Conservation (phyloP, 78 protist genomes). For the Creolimax fragrantissima region DNA sequence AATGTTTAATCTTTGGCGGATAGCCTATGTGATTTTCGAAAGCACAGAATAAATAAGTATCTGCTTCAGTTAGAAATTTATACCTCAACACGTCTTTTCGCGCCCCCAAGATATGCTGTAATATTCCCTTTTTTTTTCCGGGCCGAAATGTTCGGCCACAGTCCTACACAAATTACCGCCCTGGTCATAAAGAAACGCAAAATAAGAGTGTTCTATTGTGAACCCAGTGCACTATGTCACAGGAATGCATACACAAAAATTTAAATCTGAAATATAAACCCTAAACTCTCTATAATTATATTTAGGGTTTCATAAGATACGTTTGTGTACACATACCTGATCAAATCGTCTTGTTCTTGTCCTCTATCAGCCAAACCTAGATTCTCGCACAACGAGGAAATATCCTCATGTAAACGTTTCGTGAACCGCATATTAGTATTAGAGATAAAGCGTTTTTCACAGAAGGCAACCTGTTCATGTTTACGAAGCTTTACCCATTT, state of each 20-base stretch:
- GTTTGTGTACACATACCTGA: not conserved
- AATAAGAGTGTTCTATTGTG: not conserved
- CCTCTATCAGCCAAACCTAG: not conserved
- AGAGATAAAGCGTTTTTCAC: not conserved
- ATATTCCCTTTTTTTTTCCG: not conserved
- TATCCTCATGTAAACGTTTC: not conserved
- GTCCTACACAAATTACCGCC: not conserved
- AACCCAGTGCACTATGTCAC: not conserved
- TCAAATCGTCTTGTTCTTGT: not conserved
- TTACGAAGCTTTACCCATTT: not conserved
- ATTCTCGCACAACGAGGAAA: not conserved
- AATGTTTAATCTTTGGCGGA: not conserved
- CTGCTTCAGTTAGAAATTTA: too few relatives aligned
- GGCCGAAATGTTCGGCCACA: not conserved
- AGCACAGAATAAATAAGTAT: too few relatives aligned
- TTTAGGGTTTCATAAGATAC: not conserved
- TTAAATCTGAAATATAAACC: not conserved
- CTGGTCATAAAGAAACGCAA: not conserved
- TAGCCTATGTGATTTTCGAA: not conserved
- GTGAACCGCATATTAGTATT: not conserved
- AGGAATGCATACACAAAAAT: not conserved
- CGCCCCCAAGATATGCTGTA: not conserved
- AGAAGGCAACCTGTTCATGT: not conserved
- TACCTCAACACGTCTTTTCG: not conserved
- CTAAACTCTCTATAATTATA: not conserved